phyloP scores from a whole-genome alignment of 345 rosid species.

The Psidium guajava region DNA sequence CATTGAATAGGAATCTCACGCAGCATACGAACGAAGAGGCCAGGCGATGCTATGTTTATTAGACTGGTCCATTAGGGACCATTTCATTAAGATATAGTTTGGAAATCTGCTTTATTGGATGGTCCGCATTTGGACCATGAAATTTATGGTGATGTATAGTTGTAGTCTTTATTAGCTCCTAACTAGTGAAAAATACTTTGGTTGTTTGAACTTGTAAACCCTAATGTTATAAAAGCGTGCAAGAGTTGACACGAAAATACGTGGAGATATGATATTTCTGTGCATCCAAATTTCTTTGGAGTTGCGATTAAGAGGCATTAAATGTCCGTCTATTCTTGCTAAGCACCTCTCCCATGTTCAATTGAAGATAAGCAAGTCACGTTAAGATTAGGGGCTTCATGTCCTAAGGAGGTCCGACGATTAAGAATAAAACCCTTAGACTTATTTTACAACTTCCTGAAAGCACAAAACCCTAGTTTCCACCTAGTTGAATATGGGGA shows the following conservation, averaged over 20 bases:
- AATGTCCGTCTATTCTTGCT: background rate
- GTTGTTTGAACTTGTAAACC: background rate
- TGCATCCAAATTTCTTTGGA: background rate
- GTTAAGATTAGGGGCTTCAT: background rate
- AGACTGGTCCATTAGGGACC: background rate
- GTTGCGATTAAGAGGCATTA: background rate
- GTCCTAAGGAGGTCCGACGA: background rate
- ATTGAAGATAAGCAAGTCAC: background rate
- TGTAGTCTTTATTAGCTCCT: background rate
- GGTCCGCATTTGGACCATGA: background rate
- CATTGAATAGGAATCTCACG: background rate
- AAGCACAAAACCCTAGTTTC: background rate
- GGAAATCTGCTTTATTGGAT: background rate
- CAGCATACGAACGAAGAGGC: background rate
- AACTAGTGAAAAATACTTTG: background rate
- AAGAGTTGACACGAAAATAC: background rate
- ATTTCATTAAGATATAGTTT: background rate
- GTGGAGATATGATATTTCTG: background rate
- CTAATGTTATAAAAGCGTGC: background rate
- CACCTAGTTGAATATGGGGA: background rate
- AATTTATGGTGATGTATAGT: background rate
- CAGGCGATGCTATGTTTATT: background rate
- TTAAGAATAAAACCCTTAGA: background rate
- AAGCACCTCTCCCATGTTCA: background rate
- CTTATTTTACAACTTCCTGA: background rate